Evolutionary conservation across 2,329 filamentous ascomycete genomes (phyloP).

Genomic region (Colletotrichum spaethianum): DNA sequence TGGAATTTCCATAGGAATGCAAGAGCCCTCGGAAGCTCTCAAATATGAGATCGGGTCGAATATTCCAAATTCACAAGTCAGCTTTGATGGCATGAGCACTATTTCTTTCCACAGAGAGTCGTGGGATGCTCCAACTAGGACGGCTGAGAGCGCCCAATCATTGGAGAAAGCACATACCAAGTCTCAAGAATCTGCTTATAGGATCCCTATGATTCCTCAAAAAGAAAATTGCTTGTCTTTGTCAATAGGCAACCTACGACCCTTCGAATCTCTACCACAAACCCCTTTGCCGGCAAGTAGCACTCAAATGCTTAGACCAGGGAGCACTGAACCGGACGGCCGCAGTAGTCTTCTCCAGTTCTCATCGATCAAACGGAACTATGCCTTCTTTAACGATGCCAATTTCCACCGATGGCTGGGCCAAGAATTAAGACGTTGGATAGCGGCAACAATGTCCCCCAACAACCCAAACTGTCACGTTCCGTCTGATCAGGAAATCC

Average conservation of each 20-base stretch:
- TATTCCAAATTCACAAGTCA: not conserved
- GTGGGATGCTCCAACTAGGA: not conserved
- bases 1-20: not conserved
- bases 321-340: not conserved
- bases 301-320: not conserved
- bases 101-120: not conserved
- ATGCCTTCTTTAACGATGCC: constrained; percentile 45
- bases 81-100: not conserved
- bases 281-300: not conserved
- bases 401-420: constrained; percentile 47
- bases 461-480: constrained; percentile 49
- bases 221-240: not conserved
- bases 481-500: constrained; percentile 53
- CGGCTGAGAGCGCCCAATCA: not conserved
- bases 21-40: not conserved
- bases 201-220: not conserved
- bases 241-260: not conserved
- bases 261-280: not conserved
- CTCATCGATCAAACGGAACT: constrained; percentile 6
- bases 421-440: constrained; percentile 44
- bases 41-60: not conserved
- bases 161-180: not conserved
- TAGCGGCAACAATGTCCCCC: constrained; percentile 49
- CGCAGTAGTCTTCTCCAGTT: not conserved
- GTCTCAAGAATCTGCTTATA: too few relatives aligned